These are phyloP conservation scores for Corchorus capsularis DNA, from an alignment of 345 rosid genomes.

Conservation along the genomic window DNA sequence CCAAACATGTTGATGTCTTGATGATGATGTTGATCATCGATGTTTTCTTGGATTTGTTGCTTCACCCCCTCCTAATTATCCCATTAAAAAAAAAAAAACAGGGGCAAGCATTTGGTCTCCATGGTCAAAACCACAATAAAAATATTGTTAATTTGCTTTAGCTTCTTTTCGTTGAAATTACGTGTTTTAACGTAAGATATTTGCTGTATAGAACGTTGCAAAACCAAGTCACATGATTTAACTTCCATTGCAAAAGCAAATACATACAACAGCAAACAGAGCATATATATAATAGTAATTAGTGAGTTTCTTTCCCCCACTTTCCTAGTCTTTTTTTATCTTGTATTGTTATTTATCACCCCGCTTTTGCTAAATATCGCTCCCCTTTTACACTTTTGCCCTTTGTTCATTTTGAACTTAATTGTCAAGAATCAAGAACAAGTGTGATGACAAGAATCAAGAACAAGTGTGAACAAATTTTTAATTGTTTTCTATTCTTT, in stretches of 20 bases:
- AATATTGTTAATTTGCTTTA: background rate
- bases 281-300: too few species aligned
- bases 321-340: too few species aligned
- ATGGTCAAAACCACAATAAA: conserved; percentile 5
- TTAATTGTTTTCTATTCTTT: too few species aligned
- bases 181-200: background rate
- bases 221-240: conserved; percentile 1
- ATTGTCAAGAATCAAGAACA: too few species aligned
- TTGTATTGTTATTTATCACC: too few species aligned
- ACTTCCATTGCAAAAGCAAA: background rate
- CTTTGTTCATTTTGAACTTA: too few species aligned
- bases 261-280: background rate
- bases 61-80: background rate
- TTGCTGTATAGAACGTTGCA: conserved; percentile 5
- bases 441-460: too few species aligned
- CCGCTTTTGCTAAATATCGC: too few species aligned
- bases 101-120: background rate
- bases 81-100: background rate
- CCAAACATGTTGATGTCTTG: background rate
- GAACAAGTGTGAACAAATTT: too few species aligned
- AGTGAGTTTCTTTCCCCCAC: too few species aligned
- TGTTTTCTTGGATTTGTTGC: conserved; percentile 13
- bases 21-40: background rate
- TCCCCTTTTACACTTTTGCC: too few species aligned
- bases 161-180: background rate